Evolutionary conservation across 495 filamentous ascomycete species (phyloP).

Genomic region (Hypoxylon intermedium): DNA sequence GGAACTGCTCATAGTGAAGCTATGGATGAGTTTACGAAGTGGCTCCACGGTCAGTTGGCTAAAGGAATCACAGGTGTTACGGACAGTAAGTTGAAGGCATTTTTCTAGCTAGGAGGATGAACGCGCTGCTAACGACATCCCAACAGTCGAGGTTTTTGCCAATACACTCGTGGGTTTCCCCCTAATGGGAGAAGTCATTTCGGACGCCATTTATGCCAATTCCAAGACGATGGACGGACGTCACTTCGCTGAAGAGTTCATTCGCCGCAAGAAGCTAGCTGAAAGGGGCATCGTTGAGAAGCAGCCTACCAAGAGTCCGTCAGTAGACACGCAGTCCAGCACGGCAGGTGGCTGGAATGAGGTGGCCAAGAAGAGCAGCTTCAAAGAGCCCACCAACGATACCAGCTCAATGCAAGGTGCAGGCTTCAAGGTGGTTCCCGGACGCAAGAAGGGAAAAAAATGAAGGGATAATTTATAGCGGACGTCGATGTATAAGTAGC

Average conservation of each 20-base stretch:
- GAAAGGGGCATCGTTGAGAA: constrained; percentile 82
- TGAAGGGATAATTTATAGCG: constrained; percentile 32
- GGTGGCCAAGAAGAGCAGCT: constrained; percentile 86
- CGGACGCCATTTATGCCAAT: constrained; percentile 84
- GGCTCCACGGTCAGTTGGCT: constrained; percentile 77
- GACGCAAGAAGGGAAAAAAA: constrained; percentile 92
- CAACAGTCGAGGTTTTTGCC: constrained; percentile 80
- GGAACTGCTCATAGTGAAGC: constrained; percentile 62
- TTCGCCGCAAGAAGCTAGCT: constrained; percentile 88
- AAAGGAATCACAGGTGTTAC: constrained; percentile 55
- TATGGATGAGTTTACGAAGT: constrained; percentile 90
- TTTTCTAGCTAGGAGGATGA: constrained; percentile 64
- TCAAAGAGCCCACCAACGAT: constrained; percentile 53
- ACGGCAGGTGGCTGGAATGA: constrained; percentile 87
- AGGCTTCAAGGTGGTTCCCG: constrained; percentile 86
- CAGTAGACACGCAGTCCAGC: constrained; percentile 54
- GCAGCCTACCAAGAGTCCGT: constrained; percentile 57
- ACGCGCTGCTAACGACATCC: constrained; percentile 39
- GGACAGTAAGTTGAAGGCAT: constrained; percentile 58
- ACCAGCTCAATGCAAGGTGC: constrained; percentile 62
- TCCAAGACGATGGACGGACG: constrained; percentile 87
- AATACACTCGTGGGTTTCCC: constrained; percentile 75
- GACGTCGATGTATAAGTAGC: background rate
- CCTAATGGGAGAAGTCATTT: constrained; percentile 77
- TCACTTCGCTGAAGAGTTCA: constrained; percentile 92